Base-by-base conservation (phyloP, 2,329 filamentous ascomycete species). In the Hirsutella thompsonii region DNA sequence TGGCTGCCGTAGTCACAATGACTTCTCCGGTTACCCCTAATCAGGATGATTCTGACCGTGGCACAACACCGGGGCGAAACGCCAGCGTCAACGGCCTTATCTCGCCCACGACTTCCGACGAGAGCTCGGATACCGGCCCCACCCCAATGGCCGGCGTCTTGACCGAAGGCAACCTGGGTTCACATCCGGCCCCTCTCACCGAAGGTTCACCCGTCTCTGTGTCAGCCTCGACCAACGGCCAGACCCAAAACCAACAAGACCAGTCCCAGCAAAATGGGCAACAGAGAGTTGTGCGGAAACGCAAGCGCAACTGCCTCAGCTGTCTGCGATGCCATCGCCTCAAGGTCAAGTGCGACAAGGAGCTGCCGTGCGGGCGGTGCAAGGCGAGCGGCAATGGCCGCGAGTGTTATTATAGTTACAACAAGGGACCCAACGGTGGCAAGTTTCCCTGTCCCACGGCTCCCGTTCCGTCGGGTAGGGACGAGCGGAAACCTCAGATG, bases 341-440 rank as follows among this genome's bases (percentile, higher is more conserved):
- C 43, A 61, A 61, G 39, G 58, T 61, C 36, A 61, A 61, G 42
- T 61, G 58, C 40, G 58, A 61, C 47, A 61, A 60, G 46, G 55
- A 59, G 43, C 46, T 61, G 36, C 58, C 58, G 3, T 61, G 58
- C 36, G 55, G 54, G 2, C 53, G 58, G 2, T 61, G 58, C 47
- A 55, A 55, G 39, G 46, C 50, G 8, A 61, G 56, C 28, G 57
- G 58, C 19, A 58, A 60, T 36, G 56, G 53, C 10, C 46, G 56
- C 10, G 56, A 59, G 28, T 61, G 58, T 43, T 61, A 59, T 42
- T 61, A 60, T 43, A 61, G 50, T 42, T 59, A 56, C 48, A 60
- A 59, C 49, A 60, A 61, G 42, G 56, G 57, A 2, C 53, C 55
- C 32, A 60, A 60, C 38, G 54, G 55, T 20, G 57, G 56, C 44